Evolutionary conservation across 345 rosid species (phyloP).

Genomic region (Ceriops zippeliana): DNA sequence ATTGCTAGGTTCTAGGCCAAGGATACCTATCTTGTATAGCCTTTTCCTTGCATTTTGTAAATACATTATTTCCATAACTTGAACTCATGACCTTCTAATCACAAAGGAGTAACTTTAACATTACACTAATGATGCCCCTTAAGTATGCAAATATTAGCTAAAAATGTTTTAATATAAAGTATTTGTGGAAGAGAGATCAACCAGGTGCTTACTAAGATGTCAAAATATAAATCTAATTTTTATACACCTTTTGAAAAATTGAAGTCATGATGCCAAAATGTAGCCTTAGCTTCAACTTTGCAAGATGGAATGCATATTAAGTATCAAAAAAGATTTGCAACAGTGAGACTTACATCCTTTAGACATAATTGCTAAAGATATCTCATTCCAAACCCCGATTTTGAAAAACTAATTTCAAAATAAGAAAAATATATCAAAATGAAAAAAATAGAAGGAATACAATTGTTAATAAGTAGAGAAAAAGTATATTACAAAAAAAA

Average conservation of each 20-base stretch:
- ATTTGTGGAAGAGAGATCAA: neutral
- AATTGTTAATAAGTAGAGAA: neutral
- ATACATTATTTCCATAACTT: too few relatives aligned
- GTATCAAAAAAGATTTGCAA: constrained; percentile 89
- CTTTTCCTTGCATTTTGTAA: too few relatives aligned
- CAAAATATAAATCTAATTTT: constrained; percentile 2
- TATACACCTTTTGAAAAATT: constrained; percentile 69
- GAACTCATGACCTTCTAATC: too few relatives aligned
- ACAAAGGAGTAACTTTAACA: too few relatives aligned
- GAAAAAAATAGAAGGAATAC: neutral
- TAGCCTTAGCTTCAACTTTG: constrained; percentile 75
- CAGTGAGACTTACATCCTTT: constrained; percentile 18
- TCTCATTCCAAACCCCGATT: neutral
- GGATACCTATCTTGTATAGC: too few relatives aligned
- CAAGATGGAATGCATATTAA: constrained; percentile 64
- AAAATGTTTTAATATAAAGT: neutral
- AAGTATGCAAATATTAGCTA: neutral
- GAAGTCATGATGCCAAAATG: constrained; percentile 82
- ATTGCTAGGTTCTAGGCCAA: too few relatives aligned
- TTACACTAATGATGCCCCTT: too few relatives aligned
- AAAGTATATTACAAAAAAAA: neutral
- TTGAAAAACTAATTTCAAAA: neutral
- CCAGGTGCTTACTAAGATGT: neutral
- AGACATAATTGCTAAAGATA: neutral
- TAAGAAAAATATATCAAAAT: neutral